Evolutionary conservation across 257 asterid species (phyloP), one percentile per base, ranked within the genome.

Genomic region (Gentiana macrophylla): DNA sequence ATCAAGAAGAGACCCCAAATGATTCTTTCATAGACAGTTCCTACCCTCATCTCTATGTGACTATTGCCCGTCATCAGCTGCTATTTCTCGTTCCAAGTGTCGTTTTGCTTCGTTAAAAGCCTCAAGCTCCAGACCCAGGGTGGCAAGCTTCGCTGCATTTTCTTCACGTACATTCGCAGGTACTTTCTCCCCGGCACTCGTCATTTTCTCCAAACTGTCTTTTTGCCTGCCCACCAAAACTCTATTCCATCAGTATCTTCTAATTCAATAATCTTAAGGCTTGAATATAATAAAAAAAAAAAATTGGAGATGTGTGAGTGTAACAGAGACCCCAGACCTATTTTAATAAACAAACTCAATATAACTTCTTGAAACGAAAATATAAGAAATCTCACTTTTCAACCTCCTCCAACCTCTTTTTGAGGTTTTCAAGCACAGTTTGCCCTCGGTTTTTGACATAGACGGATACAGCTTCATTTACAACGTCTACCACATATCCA

Each of bases 381-480:
- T 62, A 59, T 32, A 58, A 71, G 50, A 56, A 55, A 51, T 38
- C 84, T 76, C 73, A 87, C 98, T 70, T 87, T 60, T 77, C 76
- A 33, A 78, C 63, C 37, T 91, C 96, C 57, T 80, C 95, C 91
- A 75, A 77, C 81, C 73, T 87, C 76, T 81, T 91, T 69, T 44
- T 72, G 34, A 91, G 79, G 69, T 86, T 91, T 63, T 86, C 95
- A 56, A 69, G 87, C 67, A 84, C 96, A 46, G 84, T 96, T 60
- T 80, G 71, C 49, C 89, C 92, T 48, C 64, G 66, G 37, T 64
- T 76, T 60, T 82, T 72, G 9, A 91, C 85, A 74, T 63, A 81
- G 1, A 84, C 90, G 0, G 89, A 71, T 33, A 91, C 77, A 32
- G 77, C 63, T 67, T 82, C 90, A 43, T 81, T 78, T 15, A 87